Evolutionary conservation across 148 eudicot genomes (phyloP), one percentile per base, ranked within the genome.

Genomic region (Tetragonia tetragonoides): DNA sequence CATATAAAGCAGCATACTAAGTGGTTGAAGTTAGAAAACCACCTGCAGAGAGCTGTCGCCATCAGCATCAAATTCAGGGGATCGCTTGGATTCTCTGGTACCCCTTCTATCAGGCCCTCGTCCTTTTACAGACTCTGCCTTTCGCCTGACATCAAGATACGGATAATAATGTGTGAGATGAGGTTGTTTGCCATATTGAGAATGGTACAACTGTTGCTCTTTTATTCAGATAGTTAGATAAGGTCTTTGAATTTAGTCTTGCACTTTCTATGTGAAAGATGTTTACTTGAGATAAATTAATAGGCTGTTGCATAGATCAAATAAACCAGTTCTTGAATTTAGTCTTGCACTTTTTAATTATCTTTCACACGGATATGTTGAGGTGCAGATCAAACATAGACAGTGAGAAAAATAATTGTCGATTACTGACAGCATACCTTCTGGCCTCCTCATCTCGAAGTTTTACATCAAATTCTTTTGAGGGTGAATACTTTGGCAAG

Each of bases 391-490:
- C 11, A 18, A 6, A 70, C 53, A 54, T 37, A 5, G n/a, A n/a
- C n/a, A n/a, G 41, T 2, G 10, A 54, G 40, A 46, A 15, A 72
- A 62, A 37, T 66, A 34, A 41, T 46, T 71, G 28, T 51, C 44
- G 54, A 72, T 56, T 46, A 42, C 37, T 41, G 49, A 37, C 38
- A 53, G 41, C 7, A 23, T 86, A 92, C 98, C 97, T 90, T 89
- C 80, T 89, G 60, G 87, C 88, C 74, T 90, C 97, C 83, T 90
- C 97, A 56, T 88, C 93, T 81, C 91, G 87, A 76, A 89, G 72
- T 87, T 88, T 94, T 60, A 82, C 84, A 60, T 92, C 97, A 73
- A 81, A 77, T 80, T 94, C 98, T 84, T 94, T 94, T 56, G 95
- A 87, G 2, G 98, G 95, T 70, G 90, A 88, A 76, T 89, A 94